Percentiles rank a stretch among this genome's conserved stretches.
Evolutionary conservation across 371 early-diverging fungal species (phyloP).

Genomic region (Actinomucor elegans): DNA sequence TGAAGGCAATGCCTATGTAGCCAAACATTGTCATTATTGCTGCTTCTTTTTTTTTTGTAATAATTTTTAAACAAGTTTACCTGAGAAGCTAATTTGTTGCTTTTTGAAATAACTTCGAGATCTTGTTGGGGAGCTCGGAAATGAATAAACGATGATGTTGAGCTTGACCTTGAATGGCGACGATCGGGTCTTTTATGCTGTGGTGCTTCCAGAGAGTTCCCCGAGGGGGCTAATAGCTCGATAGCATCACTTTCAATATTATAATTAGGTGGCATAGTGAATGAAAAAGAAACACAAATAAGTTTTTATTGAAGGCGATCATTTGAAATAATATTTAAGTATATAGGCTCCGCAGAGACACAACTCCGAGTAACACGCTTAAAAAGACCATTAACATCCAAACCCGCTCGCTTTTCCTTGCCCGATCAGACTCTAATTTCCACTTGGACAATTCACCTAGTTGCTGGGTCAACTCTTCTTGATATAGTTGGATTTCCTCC

Average conservation of each 20-base stretch:
- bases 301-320: not conserved
- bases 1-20: constrained; percentile 77
- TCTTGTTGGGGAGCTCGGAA: constrained; percentile 29
- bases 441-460: constrained; percentile 23
- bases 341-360: constrained; percentile 1
- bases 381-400: constrained; percentile 31
- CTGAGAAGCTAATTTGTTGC: constrained; percentile 26
- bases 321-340: not conserved
- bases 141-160: constrained; percentile 39
- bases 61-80: constrained; percentile 11
- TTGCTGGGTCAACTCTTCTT: constrained; percentile 30
- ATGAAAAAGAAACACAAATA: not conserved
- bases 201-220: constrained; percentile 6
- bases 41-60: not conserved
- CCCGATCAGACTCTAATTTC: constrained; percentile 24
- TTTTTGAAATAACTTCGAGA: constrained; percentile 8
- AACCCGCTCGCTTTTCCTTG: constrained; percentile 31
- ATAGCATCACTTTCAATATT: constrained; percentile 14
- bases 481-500: constrained; percentile 25
- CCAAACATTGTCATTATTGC: too few relatives aligned
- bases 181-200: not conserved
- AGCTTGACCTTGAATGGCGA: constrained; percentile 25
- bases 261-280: constrained; percentile 18
- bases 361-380: not conserved
- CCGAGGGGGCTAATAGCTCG: constrained; percentile 17